Percentiles rank a stretch among this genome's conserved stretches.
Evolutionary conservation across 352 stramenopile genomes (phyloP).

Genomic region (Pythium sukuiense): DNA sequence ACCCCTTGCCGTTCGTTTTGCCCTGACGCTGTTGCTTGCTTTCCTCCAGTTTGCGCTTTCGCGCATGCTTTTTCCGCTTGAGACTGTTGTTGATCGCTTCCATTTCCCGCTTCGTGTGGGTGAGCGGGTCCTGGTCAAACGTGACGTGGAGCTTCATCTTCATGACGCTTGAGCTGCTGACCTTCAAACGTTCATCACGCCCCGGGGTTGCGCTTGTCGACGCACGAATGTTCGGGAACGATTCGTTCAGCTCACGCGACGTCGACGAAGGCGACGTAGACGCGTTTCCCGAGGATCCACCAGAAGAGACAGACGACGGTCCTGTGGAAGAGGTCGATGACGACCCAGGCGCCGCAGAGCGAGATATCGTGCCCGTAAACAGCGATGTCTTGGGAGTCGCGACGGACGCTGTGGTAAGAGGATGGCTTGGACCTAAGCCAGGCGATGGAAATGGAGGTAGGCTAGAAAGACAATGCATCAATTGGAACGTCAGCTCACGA

Average conservation of each 20-base stretch:
- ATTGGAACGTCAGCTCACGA: neutral
- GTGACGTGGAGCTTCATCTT: constrained; percentile 76
- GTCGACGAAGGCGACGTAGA: neutral
- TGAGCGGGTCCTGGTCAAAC: constrained; percentile 43
- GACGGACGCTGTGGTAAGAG: neutral
- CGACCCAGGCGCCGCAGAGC: constrained; percentile 17
- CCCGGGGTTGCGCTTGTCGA: constrained; percentile 74
- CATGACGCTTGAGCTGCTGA: constrained; percentile 64
- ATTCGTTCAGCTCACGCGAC: constrained; percentile 36
- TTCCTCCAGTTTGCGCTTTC: constrained; percentile 62
- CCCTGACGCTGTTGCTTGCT: constrained; percentile 14
- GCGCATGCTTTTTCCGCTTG: constrained; percentile 57
- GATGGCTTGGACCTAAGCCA: constrained; percentile 12
- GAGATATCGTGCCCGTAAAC: neutral
- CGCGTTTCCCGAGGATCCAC: neutral
- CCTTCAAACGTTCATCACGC: constrained; percentile 59
- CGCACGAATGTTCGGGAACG: constrained; percentile 80
- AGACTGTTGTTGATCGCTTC: constrained; percentile 85
- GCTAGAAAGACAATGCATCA: constrained; percentile 29
- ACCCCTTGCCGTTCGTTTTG: constrained; percentile 27
- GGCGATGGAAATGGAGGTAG: constrained; percentile 60
- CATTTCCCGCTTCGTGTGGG: constrained; percentile 63
- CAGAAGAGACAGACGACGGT: constrained; percentile 13
- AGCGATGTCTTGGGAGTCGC: constrained; percentile 20
- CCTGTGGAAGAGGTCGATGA: constrained; percentile 28